Base-by-base conservation (phyloP, 805 yeast species). In the Pichia exigua region DNA sequence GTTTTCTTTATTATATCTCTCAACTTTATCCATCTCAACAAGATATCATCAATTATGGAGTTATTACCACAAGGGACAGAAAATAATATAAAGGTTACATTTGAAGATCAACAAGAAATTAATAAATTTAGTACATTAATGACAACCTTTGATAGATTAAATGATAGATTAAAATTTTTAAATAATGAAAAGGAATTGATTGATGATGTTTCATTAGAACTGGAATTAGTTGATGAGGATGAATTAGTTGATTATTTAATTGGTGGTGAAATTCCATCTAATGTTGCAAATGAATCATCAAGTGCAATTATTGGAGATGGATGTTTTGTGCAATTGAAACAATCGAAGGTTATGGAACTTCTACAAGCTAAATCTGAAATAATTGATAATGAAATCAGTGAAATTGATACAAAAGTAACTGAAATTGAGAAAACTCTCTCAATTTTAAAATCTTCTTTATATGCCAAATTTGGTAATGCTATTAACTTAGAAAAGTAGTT, bases 71-170 rank as follows among this genome's bases (percentile, higher is more conserved):
- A 75, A 57, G 84, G 84, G 27, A 78, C 78, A 57, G 64, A 65
- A 47, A 79, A 79, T 62, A 74, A 75, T 6, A 66, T 74, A 0
- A 87, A 84, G 57, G 95, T 86, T 26, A 68, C 76, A 27, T 83
- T 88, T 85, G 87, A 79, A 52, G 98, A 92, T 65, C 99, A 92
- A 70, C 83, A 86, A 64, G 80, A 80, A 63, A 92, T 92, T 72
- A 94, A 92, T 68, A 81, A 81, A 65, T 92, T 94, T 64, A 87
- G 96, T 17, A 85, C 90, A 45, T 73, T 90, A 55, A 87, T 90
- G 54, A 73, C 82, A 57, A 81, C 83, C 54, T 82, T 84, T 58
- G 89, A 87, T 57, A 74, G 74, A 20, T 65, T 82, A 15, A 72
- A 75, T 32, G 75, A 68, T 20, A 75, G 75, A 47, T 70, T 86